These are phyloP conservation scores for Venturia aucupariae DNA, from an alignment of 2,329 filamentous ascomycete species.

Conservation along the genomic window DNA sequence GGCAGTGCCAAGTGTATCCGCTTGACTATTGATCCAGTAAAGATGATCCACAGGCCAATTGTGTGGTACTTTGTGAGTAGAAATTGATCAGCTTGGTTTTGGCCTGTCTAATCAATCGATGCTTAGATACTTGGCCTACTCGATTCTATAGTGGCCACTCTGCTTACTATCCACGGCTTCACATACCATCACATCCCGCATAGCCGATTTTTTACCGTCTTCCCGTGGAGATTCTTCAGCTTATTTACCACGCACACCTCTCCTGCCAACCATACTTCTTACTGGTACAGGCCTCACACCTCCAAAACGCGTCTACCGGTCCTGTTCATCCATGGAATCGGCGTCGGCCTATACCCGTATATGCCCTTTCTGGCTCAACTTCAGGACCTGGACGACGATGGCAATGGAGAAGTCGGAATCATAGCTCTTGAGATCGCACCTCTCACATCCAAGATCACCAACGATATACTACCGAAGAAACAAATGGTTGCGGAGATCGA, in stretches of 20 bases:
- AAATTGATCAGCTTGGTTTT: not conserved
- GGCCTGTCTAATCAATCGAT: constrained; percentile 29
- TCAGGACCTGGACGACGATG: constrained; percentile 24
- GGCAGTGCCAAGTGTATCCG: constrained; percentile 49
- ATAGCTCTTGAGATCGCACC: constrained; percentile 58
- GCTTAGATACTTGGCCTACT: constrained; percentile 36
- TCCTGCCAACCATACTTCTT: constrained; percentile 43
- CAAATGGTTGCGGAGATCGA: constrained; percentile 50
- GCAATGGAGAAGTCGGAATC: constrained; percentile 47
- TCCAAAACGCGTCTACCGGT: constrained; percentile 49
- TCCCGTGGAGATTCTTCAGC: constrained; percentile 49
- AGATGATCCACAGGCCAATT: constrained; percentile 51
- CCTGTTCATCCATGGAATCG: constrained; percentile 63
- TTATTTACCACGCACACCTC: constrained; percentile 40
- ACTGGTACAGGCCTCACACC: constrained; percentile 58
- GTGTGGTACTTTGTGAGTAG: constrained; percentile 52
- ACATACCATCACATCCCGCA: constrained; percentile 39
- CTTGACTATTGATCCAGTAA: constrained; percentile 56
- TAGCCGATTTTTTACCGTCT: constrained; percentile 39
- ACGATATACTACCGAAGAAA: constrained; percentile 40
- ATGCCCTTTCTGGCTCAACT: constrained; percentile 47
- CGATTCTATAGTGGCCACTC: not conserved
- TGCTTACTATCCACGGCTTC: constrained; percentile 34
- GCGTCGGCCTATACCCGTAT: constrained; percentile 58
- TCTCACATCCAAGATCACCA: constrained; percentile 54